phyloP scores from a whole-genome alignment of 441 rosid species.

The Arabidopsis lyrata region DNA sequence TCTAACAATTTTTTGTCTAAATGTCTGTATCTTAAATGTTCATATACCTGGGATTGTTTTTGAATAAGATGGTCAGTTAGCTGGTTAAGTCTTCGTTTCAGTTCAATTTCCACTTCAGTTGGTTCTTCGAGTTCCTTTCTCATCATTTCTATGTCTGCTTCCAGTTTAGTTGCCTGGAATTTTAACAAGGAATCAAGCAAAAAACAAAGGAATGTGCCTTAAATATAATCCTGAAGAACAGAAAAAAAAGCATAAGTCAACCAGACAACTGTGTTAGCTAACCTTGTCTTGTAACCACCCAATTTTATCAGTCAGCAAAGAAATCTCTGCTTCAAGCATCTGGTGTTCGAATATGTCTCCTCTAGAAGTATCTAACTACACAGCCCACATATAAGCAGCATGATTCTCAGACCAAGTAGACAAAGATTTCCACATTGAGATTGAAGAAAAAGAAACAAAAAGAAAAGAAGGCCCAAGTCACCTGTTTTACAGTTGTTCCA shows the following conservation, averaged over 20 bases:
- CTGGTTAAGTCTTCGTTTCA: conserved; percentile 84
- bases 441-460: not conserved
- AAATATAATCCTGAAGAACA: not conserved
- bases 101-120: conserved; percentile 88
- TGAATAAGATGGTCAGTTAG: conserved; percentile 96
- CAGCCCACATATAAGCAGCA: conserved; percentile 42
- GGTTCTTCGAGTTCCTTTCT: conserved; percentile 90
- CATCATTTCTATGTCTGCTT: conserved; percentile 65
- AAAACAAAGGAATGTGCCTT: not conserved
- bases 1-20: conserved; percentile 7
- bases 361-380: conserved; percentile 68
- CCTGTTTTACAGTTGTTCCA: conserved; percentile 58
- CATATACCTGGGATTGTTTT: conserved; percentile 91
- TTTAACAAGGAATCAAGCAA: conserved; percentile 6
- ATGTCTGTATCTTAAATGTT: conserved; percentile 19
- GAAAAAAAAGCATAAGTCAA: conserved; percentile 13
- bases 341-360: conserved; percentile 75
- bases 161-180: conserved; percentile 70
- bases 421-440: conserved; percentile 12
- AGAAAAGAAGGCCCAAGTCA: conserved; percentile 44
- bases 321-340: conserved; percentile 81
- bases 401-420: conserved; percentile 31
- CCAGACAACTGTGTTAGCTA: conserved; percentile 42
- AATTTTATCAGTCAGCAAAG: conserved; percentile 74
- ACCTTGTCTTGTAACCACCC: conserved; percentile 78